A percentile compares a stretch with the other conserved stretches of the same genome.
phyloP scores from a whole-genome alignment of 768 basidiomycete species.

The Mycena haematopus region DNA sequence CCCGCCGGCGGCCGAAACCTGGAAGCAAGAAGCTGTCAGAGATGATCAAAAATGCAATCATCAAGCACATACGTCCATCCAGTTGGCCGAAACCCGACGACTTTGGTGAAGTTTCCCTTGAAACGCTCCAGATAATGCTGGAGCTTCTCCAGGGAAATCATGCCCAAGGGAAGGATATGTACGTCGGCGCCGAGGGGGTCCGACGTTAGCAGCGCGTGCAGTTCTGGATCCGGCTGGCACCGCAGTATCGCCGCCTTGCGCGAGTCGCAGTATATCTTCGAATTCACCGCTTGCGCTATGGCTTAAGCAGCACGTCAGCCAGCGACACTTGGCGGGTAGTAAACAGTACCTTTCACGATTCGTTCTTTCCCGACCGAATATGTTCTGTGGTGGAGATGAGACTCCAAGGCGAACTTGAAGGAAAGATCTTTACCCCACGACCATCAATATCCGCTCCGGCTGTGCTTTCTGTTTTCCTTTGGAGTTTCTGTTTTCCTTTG shows the following conservation, averaged over 20 bases:
- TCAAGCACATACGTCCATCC: conserved; percentile 85
- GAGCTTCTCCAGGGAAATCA: conserved; percentile 79
- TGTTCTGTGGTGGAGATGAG: conserved; percentile 57
- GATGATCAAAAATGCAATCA: conserved; percentile 1
- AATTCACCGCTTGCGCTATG: conserved; percentile 79
- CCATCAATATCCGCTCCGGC: conserved; percentile 55
- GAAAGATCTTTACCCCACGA: conserved; percentile 66
- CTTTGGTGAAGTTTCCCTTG: conserved; percentile 70
- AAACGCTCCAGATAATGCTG: conserved; percentile 78
- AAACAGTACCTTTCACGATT: conserved; percentile 82
- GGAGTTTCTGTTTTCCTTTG: conserved; percentile 42
- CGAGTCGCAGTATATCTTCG: conserved; percentile 89
- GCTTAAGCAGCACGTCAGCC: conserved; percentile 49
- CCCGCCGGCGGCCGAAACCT: conserved; percentile 76
- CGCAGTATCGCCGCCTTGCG: conserved; percentile 83
- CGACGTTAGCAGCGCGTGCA: conserved; percentile 76
- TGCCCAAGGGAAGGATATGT: conserved; percentile 82
- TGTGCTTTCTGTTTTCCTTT: conserved; percentile 46
- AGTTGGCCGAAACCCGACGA: conserved; percentile 89
- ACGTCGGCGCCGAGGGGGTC: conserved; percentile 81
- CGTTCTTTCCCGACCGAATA: conserved; percentile 99
- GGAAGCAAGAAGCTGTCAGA: conserved; percentile 2
- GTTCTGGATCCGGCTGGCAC: conserved; percentile 84
- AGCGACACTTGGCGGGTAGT: neutral
- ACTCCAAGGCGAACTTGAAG: neutral